Conservation (phyloP, 1,284 basidiomycete species). For the Tilletia caries region DNA sequence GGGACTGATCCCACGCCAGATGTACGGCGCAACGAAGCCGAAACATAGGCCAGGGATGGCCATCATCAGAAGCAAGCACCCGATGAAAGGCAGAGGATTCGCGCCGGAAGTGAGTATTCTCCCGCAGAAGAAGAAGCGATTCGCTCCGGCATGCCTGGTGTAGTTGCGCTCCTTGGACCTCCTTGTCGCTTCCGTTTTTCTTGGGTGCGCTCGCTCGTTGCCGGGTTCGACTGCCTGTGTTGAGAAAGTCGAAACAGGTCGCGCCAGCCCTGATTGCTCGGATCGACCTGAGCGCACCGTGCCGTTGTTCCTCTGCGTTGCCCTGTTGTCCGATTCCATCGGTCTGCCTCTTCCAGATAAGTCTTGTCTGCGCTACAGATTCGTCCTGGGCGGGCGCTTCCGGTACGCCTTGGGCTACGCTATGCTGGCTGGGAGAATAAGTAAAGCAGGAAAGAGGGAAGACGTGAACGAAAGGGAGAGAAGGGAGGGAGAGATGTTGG, state of each 20-base stretch:
- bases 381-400: no score
- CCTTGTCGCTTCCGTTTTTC: not conserved
- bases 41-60: slow-evolving; percentile 41
- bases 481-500: no score
- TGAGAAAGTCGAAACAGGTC: not conserved
- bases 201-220: not conserved
- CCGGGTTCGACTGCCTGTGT: not conserved
- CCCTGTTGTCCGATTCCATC: not conserved
- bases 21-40: slow-evolving; percentile 42
- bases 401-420: no score
- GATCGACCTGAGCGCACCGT: not conserved
- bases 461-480: no score
- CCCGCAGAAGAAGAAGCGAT: slow-evolving; percentile 39
- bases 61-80: slow-evolving; percentile 29
- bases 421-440: no score
- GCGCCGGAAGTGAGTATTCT: slow-evolving; percentile 40
- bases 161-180: slow-evolving; percentile 27
- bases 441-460: no score
- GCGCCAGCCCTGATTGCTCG: not conserved
- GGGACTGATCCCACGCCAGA: slow-evolving; percentile 34
- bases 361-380: no score
- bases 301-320: not conserved
- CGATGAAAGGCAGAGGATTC: slow-evolving; percentile 41
- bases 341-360: no score
- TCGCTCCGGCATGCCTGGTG: slow-evolving; percentile 29